Base-by-base conservation (phyloP, 768 basidiomycete genomes). In the Lentinula edodes region DNA sequence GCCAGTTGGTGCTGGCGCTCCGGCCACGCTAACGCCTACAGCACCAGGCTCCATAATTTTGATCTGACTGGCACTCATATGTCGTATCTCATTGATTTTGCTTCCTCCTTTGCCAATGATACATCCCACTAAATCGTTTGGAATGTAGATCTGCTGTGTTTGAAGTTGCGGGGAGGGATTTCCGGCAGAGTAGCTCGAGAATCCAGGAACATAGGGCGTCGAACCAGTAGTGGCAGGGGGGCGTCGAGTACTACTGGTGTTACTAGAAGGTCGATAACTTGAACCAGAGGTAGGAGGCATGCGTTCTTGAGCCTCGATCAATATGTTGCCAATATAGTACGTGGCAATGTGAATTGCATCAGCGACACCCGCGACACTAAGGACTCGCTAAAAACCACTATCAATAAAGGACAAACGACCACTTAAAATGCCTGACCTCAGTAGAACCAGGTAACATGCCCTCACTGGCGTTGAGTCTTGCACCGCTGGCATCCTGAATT, bases 281-380 rank as follows among this genome's bases (percentile, higher is more conserved):
- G 86, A 86, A 66, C 85, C 77, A 55, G 82, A 76, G 61, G 86
- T 78, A 55, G 90, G 79, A 4, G 91, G 91, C 83, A 84, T 84
- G 62, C 89, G 88, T 64, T 93, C 91, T 70, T 93, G 89, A 6
- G 93, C 89, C 72, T 97, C 94, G 66, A 96, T 90, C 59, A 99
- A 87, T 68, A 98, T 97, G 65, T 95, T 98, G 60, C 97, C 97
- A 64, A 99, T 95, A 73, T 99, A 98, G 77, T 98, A 99, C 3
- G 96, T 98, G 43, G 97, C 97, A 64, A 99, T 99, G 73, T 99
- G 97, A 61, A 99, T 95, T 35, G 97, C 97, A 72, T 99, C 97
- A 20, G 97, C 97, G 55, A 99, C 97, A 41, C 97, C 97, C 23
- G 96, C 94, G 41, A 98, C 96, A 66, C 95, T 97, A 57, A 99